Evolutionary conservation across 805 yeast genomes (phyloP).

Genomic region (Brettanomyces nanus): DNA sequence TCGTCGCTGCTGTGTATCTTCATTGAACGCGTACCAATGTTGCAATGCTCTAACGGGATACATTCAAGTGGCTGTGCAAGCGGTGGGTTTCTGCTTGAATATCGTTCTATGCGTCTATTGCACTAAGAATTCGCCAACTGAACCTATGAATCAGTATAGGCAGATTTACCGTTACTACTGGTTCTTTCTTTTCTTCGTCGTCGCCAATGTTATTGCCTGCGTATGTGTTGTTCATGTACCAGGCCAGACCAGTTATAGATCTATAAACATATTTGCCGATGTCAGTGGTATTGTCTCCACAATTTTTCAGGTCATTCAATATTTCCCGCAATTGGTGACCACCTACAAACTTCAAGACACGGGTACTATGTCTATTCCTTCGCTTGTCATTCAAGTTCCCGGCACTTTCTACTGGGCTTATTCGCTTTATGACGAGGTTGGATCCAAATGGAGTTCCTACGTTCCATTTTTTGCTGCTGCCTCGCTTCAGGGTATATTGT

Average conservation of each 20-base stretch:
- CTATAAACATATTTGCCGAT: constrained; percentile 38
- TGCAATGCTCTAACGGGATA: constrained; percentile 57
- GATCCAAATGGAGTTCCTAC: constrained; percentile 85
- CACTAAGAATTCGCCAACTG: constrained; percentile 39
- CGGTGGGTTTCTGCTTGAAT: constrained; percentile 50
- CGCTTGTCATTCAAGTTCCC: constrained; percentile 85
- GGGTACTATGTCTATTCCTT: constrained; percentile 68
- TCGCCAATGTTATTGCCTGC: constrained; percentile 28
- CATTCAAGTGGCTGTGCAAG: constrained; percentile 58
- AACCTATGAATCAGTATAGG: constrained; percentile 35
- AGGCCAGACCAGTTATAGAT: constrained; percentile 8
- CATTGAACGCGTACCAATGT: constrained; percentile 47
- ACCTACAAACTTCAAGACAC: constrained; percentile 65
- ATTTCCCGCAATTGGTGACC: constrained; percentile 70
- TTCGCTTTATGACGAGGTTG: constrained; percentile 62
- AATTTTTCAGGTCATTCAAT: constrained; percentile 56
- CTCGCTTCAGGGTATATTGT: constrained; percentile 49
- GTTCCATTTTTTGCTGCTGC: constrained; percentile 72
- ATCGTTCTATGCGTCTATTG: constrained; percentile 43
- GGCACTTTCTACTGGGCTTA: constrained; percentile 80
- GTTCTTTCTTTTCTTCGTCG: constrained; percentile 31
- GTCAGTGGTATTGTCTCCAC: constrained; percentile 61
- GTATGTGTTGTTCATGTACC: constrained; percentile 20
- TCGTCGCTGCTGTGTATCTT: constrained; percentile 46
- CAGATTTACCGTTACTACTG: constrained; percentile 34